Base-by-base conservation (phyloP, 2,329 filamentous ascomycete genomes). In the Fusarium xyrophilum region DNA sequence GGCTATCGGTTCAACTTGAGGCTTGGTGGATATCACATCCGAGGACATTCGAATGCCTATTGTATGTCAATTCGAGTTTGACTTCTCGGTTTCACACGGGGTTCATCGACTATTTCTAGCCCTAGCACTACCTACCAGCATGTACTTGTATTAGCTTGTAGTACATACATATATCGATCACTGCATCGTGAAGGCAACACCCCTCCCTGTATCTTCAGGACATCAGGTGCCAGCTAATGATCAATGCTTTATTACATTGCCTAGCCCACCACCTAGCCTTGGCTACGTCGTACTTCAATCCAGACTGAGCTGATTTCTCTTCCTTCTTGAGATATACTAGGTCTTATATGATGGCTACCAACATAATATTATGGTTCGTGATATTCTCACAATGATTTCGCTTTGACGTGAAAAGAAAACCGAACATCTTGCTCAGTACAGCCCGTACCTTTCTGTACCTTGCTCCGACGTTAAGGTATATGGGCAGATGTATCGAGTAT, bases 201-300 rank as follows among this genome's bases (percentile, higher is more conserved):
- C 46, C 17, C 13, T 33, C 27, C 57, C 63, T 68, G 67, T 69
- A 67, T 65, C 54, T 48, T 67, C 44, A 50, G 57, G 70, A 66
- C 57, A 55, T 60, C 46, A 36, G 36, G 70, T 68, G 67, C 69
- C 70, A 73, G 60, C 47, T 58, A 48, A 59, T 62, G 68, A 65
- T 58, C 64, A 67, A 51, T 72, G 67, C 65, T 68, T 44, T 64
- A 57, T 62, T 58, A 33, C 63, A 57, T 63, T 58, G 32, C 58
- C 61, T 60, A 69, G 62, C 43, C 68, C 65, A 73, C 70, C n/a
- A n/a, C n/a, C n/a, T n/a, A n/a, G n/a, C n/a, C n/a, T n/a, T n/a
- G n/a, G n/a, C n/a, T n/a, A n/a, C n/a, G n/a, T n/a, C n/a, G 13
- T 25, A 19, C 12, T 27, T 19, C 23, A 19, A 28, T n/a, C 28